phyloP scores from a whole-genome alignment of 768 basidiomycete species.

The Suillus subluteus region DNA sequence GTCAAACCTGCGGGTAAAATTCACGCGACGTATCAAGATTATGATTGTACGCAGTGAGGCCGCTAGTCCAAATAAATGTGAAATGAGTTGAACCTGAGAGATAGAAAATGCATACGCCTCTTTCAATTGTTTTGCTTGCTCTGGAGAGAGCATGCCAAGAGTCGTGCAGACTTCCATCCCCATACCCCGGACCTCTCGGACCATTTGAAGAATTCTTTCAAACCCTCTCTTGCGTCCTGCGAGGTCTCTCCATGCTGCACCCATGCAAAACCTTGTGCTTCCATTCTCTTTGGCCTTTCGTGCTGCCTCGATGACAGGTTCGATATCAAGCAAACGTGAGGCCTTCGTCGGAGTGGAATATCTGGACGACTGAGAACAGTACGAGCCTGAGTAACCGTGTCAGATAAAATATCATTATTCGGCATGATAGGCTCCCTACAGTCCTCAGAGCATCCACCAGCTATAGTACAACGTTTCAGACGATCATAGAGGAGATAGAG shows the following conservation, averaged over 20 bases:
- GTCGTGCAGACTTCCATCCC: slow-evolving; percentile 99
- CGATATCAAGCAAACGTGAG: slow-evolving; percentile 82
- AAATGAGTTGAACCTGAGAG: slow-evolving; percentile 13
- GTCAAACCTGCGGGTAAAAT: slow-evolving; percentile 84
- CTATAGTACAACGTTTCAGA: slow-evolving; percentile 42
- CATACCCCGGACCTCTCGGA: slow-evolving; percentile 87
- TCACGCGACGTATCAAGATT: slow-evolving; percentile 98
- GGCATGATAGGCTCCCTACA: slow-evolving; percentile 54
- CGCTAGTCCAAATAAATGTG: slow-evolving; percentile 45
- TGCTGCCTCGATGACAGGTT: slow-evolving; percentile 92
- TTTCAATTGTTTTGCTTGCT: slow-evolving; percentile 90
- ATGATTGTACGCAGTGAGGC: slow-evolving; percentile 97
- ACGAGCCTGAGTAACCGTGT: slow-evolving; percentile 64
- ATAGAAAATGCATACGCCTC: slow-evolving; percentile 68
- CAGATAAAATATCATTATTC: slow-evolving; percentile 6
- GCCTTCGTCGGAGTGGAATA: slow-evolving; percentile 90
- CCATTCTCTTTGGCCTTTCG: slow-evolving; percentile 95
- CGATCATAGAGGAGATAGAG: slow-evolving; percentile 26
- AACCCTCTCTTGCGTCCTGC: slow-evolving; percentile 93
- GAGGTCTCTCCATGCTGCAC: slow-evolving; percentile 96
- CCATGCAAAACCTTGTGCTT: slow-evolving; percentile 98
- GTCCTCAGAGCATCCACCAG: slow-evolving; percentile 95
- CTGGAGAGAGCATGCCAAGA: slow-evolving; percentile 93
- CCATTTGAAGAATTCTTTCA: slow-evolving; percentile 92
- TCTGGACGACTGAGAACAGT: slow-evolving; percentile 97